Evolutionary conservation across 1,284 basidiomycete genomes (phyloP).

Genomic region (Trichosporon sp.): DNA sequence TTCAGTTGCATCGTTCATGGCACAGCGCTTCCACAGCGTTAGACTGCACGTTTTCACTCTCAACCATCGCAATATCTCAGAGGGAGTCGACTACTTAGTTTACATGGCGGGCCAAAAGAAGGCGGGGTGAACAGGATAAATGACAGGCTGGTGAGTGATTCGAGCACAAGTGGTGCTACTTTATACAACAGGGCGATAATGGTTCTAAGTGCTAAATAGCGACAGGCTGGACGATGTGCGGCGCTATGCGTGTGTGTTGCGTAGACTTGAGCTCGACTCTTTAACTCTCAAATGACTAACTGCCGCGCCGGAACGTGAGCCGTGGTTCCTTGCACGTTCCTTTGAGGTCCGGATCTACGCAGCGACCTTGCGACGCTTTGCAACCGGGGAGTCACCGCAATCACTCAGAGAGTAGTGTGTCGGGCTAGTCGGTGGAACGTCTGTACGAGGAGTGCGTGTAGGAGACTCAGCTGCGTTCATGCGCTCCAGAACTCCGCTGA

Average conservation of each 20-base stretch:
- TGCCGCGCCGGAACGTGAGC: neutral
- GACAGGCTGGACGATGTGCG: neutral
- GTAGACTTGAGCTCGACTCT: neutral
- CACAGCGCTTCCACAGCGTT: neutral
- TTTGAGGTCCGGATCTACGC: slow-evolving; percentile 9
- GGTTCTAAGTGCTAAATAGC: neutral
- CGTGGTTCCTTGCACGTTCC: neutral
- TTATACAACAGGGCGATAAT: slow-evolving; percentile 16
- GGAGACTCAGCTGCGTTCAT: slow-evolving; percentile 39
- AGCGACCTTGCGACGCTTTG: slow-evolving; percentile 31
- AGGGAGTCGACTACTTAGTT: neutral
- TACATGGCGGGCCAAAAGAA: neutral
- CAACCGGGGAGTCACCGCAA: slow-evolving; percentile 33
- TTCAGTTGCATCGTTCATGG: neutral
- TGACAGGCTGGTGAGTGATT: neutral
- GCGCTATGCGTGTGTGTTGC: neutral
- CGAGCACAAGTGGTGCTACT: neutral
- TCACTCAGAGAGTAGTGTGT: slow-evolving; percentile 41
- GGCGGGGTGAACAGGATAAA: neutral
- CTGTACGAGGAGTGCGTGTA: slow-evolving; percentile 37
- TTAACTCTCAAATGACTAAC: slow-evolving; percentile 11
- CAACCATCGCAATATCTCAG: neutral
- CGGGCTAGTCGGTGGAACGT: slow-evolving; percentile 45
- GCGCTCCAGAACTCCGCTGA: slow-evolving; percentile 45
- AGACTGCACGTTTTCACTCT: neutral